Evolutionary conservation across 345 rosid genomes (phyloP).

Genomic region (Psidium friedrichsthalianum): DNA sequence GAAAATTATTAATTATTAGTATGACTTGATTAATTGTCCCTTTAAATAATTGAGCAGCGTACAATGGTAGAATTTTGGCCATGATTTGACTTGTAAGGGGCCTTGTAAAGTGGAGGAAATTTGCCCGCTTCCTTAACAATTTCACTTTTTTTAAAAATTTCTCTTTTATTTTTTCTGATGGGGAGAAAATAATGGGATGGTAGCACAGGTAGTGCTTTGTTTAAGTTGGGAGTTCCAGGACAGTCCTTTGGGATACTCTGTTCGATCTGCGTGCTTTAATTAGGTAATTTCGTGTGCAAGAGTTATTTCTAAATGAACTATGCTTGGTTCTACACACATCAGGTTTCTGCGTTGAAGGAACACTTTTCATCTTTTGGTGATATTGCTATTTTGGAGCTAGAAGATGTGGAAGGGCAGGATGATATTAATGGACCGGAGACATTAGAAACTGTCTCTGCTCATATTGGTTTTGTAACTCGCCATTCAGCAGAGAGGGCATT

Average conservation of each 20-base stretch:
- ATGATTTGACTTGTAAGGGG: background rate
- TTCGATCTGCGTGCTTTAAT: background rate
- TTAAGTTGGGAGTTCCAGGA: background rate
- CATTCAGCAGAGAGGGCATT: constrained; percentile 78
- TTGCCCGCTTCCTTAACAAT: background rate
- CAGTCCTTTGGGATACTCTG: background rate
- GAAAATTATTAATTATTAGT: background rate
- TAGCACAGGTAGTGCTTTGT: background rate
- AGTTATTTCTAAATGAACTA: background rate
- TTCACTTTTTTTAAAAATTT: background rate
- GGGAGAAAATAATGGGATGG: background rate
- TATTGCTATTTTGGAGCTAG: constrained; percentile 54
- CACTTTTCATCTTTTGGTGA: constrained; percentile 72
- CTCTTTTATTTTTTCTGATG: background rate
- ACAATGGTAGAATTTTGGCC: background rate
- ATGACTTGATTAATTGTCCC: background rate
- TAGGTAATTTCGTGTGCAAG: background rate
- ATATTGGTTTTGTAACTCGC: constrained; percentile 45
- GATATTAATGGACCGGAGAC: constrained; percentile 19
- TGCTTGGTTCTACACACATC: constrained; percentile 7
- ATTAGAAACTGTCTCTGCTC: constrained; percentile 31
- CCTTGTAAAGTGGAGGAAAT: background rate
- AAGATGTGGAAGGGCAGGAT: constrained; percentile 33
- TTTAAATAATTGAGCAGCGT: background rate
- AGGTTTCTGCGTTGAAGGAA: constrained; percentile 63